Evolutionary conservation across 2,329 filamentous ascomycete species (phyloP), one percentile per base, ranked within the genome.

Genomic region (Ophiocordyceps polyrhachis-furcata): DNA sequence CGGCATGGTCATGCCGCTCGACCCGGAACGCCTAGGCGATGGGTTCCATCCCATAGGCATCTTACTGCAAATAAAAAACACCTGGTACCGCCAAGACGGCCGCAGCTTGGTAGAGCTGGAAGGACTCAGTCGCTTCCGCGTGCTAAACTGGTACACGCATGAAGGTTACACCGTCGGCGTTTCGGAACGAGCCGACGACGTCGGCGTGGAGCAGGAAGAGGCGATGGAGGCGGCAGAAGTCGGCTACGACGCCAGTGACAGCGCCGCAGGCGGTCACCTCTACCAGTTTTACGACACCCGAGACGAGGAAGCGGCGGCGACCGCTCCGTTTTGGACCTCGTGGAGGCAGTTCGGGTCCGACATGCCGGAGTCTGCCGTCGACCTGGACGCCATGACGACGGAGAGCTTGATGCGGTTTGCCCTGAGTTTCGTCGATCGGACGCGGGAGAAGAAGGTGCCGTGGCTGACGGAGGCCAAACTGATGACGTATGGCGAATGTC

Each of bases 161-260:
- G 86, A 94, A 55, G 86, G 83, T 0, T 94, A 94, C 53, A 65
- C 76, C 13, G 71, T 91, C 20, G 86, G 77, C n/a, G 75, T 74
- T 46, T 74, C 84, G 9, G 80, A 91, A 56, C 74, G 80, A 5
- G 64, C 93, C 31, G 81, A 91, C 47, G 88, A 95, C 58, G 72
- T 94, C n/a, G 75, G 80, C 23, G 62, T 91, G 4, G 76, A 79
- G 4, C 83, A 89, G 49, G 87, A 94, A 59, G 87, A 91, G 55
- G 70, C 72, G 0, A 63, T 81, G 0, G 88, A 94, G 56, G 77
- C 79, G 0, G 64, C 69, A 13, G 85, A 93, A 56, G 62, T 53
- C 14, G 53, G 48, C 1, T 35, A 51, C 12, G 44, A 43, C 13
- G 43, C 38, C 0, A 45, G 41, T n/a, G 40, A 43, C 6, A 40